Evolutionary conservation across 2,329 filamentous ascomycete species (phyloP), one percentile per base, ranked within the genome.

Genomic region (Ceratocystiopsis minuta): DNA sequence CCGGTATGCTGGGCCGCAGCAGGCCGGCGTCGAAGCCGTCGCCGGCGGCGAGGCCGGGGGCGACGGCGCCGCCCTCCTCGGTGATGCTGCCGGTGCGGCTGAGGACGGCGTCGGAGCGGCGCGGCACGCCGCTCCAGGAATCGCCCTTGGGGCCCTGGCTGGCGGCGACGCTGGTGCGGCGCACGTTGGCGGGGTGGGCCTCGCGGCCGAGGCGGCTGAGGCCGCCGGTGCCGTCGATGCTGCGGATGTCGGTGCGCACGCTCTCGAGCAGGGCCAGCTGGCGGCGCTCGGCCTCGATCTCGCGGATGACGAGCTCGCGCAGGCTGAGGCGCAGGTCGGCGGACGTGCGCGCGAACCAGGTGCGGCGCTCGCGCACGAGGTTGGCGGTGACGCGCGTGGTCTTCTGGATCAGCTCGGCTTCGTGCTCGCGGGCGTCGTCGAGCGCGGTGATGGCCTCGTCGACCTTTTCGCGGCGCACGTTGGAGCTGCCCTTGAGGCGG

Each of bases 101-200:
- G 14, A 72, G 80, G n/a, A 77, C 78, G 52, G 93, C 84, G 28
- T 49, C 53, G 28, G 78, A 76, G 43, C 83, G 73, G 47, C 90
- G 73, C 33, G 87, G 84, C 24, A 95, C 86, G 44, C 90, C 90
- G 53, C 85, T 94, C 90, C 90, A 98, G 15, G 90, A 80, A 59
- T 98, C 90, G n/a, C 90, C 90, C 63, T 93, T 93, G 39, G 90
- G 88, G 0, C 90, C 90, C 61, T 98, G 90, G 53, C 82, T 90
- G 38, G 83, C 82, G 15, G 83, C 82, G 50, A 95, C 62, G 58
- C 76, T 88, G 20, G 78, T 62, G 46, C 88, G 76, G 42, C 90
- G 75, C 45, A 65, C 59, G 31, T 49, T 45, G 6, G 77, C 63
- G 3, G 90, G 88, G 57, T 94, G 85, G 15, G 81, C 67, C 61